Evolutionary conservation across 2,329 filamentous ascomycete species (phyloP), one percentile per base, ranked within the genome.

Genomic region (Trichoderma oligosporum): DNA sequence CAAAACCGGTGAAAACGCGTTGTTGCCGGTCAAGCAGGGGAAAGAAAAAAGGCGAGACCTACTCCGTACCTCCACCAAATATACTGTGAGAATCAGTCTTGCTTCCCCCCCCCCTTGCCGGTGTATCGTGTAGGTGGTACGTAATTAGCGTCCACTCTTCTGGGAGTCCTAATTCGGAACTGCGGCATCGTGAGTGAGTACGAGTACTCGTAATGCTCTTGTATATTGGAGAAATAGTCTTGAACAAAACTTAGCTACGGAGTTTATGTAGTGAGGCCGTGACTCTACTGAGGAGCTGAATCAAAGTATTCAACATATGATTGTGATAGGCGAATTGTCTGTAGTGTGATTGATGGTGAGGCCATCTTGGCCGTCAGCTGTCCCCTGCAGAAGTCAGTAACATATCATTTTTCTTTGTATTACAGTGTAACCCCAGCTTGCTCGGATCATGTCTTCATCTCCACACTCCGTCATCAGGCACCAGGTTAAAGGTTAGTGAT

Each of bases 91-190:
- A n/a, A n/a, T n/a, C n/a, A n/a, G n/a, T n/a, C n/a, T n/a, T n/a
- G n/a, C n/a, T n/a, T n/a, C n/a, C n/a, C n/a, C n/a, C n/a, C n/a
- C n/a, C n/a, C n/a, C n/a, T n/a, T n/a, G n/a, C n/a, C n/a, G n/a
- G n/a, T n/a, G n/a, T n/a, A 16, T 14, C 36, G 38, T 54, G 51
- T 29, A 29, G 46, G 25, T 38, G 11, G 39, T 54, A 45, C 51
- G 51, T 54, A 54, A 54, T 54, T 45, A 45, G 51, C 39, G 51
- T 54, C 20, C 12, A 39, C 24, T 24, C 29, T 27, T 44, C 22
- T 44, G 0, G 9, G 18, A 3, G 18, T 12, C 36, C 36, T 41
- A 18, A 7, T 44, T 48, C n/a, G 6, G 27, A 31, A 6, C 27
- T 11, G 27, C 5, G 27, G 11, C 27, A 31, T 31, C 27, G 24